phyloP scores from a whole-genome alignment of 2,329 filamentous ascomycete genomes.

The Verticillium albo-atrum region DNA sequence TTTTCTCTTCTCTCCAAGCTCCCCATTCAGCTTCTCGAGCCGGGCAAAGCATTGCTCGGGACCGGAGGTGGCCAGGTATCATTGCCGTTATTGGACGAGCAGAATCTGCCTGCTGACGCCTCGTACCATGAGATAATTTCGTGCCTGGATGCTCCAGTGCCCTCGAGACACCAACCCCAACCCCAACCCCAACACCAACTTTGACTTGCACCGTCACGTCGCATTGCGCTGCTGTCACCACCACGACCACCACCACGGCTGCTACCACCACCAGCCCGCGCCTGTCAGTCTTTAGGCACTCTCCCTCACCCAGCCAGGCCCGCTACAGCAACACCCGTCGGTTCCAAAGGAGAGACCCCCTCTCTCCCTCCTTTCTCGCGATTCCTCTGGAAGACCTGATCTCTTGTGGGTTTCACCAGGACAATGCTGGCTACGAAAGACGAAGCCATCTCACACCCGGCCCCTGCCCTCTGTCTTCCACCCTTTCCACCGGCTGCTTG shows the following conservation, averaged over 20 bases:
- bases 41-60: neutral
- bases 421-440: neutral
- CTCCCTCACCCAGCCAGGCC: neutral
- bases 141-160: neutral
- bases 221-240: neutral
- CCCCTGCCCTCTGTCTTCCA: neutral
- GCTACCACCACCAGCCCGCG: no score
- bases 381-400: neutral
- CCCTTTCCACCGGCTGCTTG: neutral
- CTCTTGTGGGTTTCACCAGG: neutral
- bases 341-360: neutral
- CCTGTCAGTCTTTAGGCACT: neutral
- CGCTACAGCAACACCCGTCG: neutral
- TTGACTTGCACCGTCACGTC: neutral
- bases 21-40: neutral
- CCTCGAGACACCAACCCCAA: neutral
- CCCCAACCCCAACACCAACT: neutral
- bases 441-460: neutral
- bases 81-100: neutral
- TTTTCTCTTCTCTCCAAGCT: neutral
- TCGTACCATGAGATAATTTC: neutral
- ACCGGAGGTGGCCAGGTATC: neutral
- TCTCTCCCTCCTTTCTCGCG: neutral
- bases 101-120: neutral
- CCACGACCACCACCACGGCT: no score